Evolutionary conservation across 2,329 filamentous ascomycete genomes (phyloP).

Genomic region (Penicillium rolfsii): DNA sequence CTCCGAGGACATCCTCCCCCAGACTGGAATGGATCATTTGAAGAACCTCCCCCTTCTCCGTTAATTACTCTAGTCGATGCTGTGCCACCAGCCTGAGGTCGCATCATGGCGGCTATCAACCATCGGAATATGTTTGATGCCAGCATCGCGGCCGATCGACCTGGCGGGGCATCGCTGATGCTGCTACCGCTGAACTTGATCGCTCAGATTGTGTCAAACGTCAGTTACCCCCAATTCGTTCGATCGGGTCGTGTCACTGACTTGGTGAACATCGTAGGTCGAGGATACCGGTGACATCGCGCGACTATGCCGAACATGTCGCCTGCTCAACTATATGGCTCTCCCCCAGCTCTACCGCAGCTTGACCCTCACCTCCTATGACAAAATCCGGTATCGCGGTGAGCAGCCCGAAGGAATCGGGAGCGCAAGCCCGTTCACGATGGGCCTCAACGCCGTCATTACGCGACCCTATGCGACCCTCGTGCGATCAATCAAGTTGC

Average conservation of each 20-base stretch:
- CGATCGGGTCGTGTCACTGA: constrained; percentile 12
- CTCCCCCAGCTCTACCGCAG: constrained; percentile 63
- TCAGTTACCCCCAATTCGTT: constrained; percentile 37
- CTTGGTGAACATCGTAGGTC: constrained; percentile 47
- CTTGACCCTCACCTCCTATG: constrained; percentile 61
- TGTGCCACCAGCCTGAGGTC: constrained; percentile 34
- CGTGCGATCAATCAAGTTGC: constrained; percentile 56
- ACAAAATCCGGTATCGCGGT: constrained; percentile 61
- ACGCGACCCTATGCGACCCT: constrained; percentile 58
- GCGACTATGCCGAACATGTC: constrained; percentile 62
- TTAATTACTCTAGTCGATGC: constrained; percentile 24
- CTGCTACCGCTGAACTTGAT: constrained; percentile 62
- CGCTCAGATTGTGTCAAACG: constrained; percentile 59
- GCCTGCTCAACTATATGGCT: constrained; percentile 67
- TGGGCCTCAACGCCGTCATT: constrained; percentile 65
- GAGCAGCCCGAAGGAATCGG: constrained; percentile 64
- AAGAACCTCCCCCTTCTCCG: neutral
- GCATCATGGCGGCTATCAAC: constrained; percentile 48
- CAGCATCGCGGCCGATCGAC: constrained; percentile 36
- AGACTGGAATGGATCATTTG: constrained; percentile 10
- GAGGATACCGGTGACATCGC: constrained; percentile 63
- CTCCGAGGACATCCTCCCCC: constrained; percentile 23
- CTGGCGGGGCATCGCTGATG: constrained; percentile 39
- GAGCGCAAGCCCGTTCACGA: constrained; percentile 65
- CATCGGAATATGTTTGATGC: constrained; percentile 48